Base-by-base conservation (phyloP, 75 land plant species). In the Ceratopteris richardii region DNA sequence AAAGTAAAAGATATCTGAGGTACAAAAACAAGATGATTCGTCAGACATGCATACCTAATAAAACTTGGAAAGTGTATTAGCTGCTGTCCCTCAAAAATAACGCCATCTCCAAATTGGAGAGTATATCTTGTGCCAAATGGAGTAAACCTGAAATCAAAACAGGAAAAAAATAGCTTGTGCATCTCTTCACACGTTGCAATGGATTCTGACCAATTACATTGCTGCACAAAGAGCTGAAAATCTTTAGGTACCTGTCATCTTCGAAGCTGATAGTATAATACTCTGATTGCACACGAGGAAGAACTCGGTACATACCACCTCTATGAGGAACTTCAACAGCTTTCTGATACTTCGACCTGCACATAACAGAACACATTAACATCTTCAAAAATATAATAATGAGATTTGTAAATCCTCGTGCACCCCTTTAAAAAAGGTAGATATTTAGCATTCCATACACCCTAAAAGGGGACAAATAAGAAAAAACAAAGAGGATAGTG, bases 41-140 rank as follows among this genome's bases (percentile, higher is more conserved):
- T n/a, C n/a, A n/a, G n/a, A n/a, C n/a, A n/a, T n/a, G n/a, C 25
- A 39, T 63, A 90, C 98, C 98, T 83, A 69, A 95, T 86, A 26
- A 95, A 70, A 60, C 99, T 95, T 54, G 99, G 99, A 54, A 95
- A 95, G 70, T 95, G 99, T 31, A 95, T 96, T 64, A 95, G 70
- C 62, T 77, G 80, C 62, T 95, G 88, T 31, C 77, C 66, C 64
- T 89, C 88, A 37, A 86, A 66, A 58, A 81, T 58, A 51, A 68
- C 16, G 12, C 86, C 91, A 70, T 70, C 79, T 10, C 77, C 63
- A 74, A 95, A 89, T 62, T 87, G 93, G 71, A 95, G 56, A 44
- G 84, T 83, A 64, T 89, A 95, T 54, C 75, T 95, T 65, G 85
- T 90, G 21, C 99, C 99, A 80, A 83, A 95, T 29, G 71, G 69